A percentile compares a stretch with the other conserved stretches of the same genome.
These are phyloP conservation scores for Boletus tylopilopsis DNA, from an alignment of 768 basidiomycete genomes.

Conservation along the genomic window DNA sequence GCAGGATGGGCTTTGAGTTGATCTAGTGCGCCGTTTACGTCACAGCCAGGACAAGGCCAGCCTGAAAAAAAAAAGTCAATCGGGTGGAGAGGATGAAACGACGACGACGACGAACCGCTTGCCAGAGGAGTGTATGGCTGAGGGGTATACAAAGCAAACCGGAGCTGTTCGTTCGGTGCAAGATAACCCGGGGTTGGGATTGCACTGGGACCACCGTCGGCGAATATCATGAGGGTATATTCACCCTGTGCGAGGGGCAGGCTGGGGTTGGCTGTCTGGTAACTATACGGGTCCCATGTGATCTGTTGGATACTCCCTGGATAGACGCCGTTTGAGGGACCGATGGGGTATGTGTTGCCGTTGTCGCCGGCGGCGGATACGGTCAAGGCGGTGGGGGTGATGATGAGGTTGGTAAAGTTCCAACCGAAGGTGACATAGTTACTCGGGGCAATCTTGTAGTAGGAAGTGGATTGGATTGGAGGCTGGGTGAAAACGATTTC, in stretches of 20 bases:
- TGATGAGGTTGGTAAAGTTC: conserved; percentile 60
- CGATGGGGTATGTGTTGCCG: conserved; percentile 65
- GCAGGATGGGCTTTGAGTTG: conserved; percentile 31
- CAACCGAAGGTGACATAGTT: conserved; percentile 68
- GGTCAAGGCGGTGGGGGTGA: conserved; percentile 52
- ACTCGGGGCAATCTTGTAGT: conserved; percentile 58
- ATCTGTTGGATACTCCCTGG: conserved; percentile 48
- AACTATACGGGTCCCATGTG: conserved; percentile 60
- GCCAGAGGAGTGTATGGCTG: conserved; percentile 50
- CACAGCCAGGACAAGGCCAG: conserved; percentile 30
- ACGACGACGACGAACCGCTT: conserved; percentile 31
- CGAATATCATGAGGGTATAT: conserved; percentile 59
- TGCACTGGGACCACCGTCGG: conserved; percentile 50
- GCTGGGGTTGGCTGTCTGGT: conserved; percentile 44
- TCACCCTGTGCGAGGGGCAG: conserved; percentile 57
- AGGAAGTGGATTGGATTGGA: conserved; percentile 55
- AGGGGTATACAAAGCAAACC: conserved; percentile 64
- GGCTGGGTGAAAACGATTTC: conserved; percentile 54
- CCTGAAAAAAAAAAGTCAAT: conserved; percentile 12
- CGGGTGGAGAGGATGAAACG: background rate
- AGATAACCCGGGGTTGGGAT: conserved; percentile 48
- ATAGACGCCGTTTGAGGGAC: conserved; percentile 51
- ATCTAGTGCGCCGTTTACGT: conserved; percentile 27
- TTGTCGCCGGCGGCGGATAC: conserved; percentile 64
- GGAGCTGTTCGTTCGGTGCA: conserved; percentile 47